phyloP scores from a whole-genome alignment of 768 basidiomycete genomes.

The Xerocomellus amylosporus region DNA sequence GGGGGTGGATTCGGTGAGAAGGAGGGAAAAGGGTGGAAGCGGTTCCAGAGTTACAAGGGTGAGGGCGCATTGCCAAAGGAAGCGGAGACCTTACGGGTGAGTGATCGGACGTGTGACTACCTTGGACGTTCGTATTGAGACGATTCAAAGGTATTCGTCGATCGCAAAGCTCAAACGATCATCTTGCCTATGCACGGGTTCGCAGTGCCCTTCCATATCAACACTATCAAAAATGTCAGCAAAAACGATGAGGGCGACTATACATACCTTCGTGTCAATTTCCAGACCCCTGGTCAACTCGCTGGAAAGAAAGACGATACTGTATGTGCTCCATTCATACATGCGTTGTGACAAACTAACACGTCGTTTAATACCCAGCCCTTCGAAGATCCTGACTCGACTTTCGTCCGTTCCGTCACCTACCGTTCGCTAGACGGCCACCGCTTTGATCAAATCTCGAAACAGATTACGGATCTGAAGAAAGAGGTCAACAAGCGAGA shows the following conservation, averaged over 20 bases:
- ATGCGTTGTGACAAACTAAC: constrained; percentile 4
- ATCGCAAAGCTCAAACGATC: constrained; percentile 86
- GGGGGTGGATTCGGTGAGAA: constrained; percentile 72
- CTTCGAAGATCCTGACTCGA: constrained; percentile 94
- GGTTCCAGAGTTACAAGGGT: constrained; percentile 95
- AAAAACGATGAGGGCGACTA: constrained; percentile 97
- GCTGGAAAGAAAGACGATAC: constrained; percentile 99
- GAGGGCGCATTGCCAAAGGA: constrained; percentile 88
- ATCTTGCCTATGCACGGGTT: constrained; percentile 93
- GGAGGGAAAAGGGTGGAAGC: constrained; percentile 91
- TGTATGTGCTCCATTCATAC: constrained; percentile 40
- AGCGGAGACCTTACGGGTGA: constrained; percentile 73
- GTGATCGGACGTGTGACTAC: constrained; percentile 24
- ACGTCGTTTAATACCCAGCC: constrained; percentile 47
- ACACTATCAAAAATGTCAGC: constrained; percentile 95
- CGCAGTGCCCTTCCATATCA: constrained; percentile 97
- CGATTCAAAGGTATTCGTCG: constrained; percentile 72
- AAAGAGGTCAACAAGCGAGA: constrained; percentile 97
- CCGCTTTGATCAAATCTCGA: constrained; percentile 85
- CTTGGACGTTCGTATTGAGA: constrained; percentile 7
- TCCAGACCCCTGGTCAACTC: constrained; percentile 96
- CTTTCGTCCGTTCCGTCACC: constrained; percentile 92
- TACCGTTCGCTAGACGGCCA: constrained; percentile 89
- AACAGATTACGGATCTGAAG: constrained; percentile 92
- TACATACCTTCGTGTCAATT: constrained; percentile 94